Evolutionary conservation across 805 yeast species (phyloP), one percentile per base, ranked within the genome.

Genomic region (Yarrowia sp.): DNA sequence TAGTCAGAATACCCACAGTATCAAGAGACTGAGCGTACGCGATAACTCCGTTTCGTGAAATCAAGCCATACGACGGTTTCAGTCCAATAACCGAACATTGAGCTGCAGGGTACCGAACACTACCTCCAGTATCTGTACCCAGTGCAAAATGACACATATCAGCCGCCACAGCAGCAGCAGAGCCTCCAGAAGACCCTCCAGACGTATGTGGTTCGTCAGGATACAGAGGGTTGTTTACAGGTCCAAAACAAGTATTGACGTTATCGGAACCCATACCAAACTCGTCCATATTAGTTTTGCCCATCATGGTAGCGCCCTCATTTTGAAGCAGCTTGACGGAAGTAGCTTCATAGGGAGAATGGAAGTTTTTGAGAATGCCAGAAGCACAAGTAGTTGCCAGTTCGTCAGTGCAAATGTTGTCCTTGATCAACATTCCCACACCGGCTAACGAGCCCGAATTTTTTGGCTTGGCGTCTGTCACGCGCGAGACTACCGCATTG

Each of bases 91-190:
- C 81, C 1, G 92, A 90, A 69, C 93, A 87, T 74, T 88, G 91
- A 17, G 96, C 87, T 1, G 96, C 96, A 0, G 99, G 99, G 18
- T 90, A 78, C 67, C 99, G 81, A 0, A 95, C 90, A 0, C 98
- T 91, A 0, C 99, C 99, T 5, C 99, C 99, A 0, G 99, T 95
- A 71, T 95, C 99, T 0, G 98, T 89, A 0, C 99, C 99, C 41
- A 95, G 75, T 1, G 96, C 83, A 70, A 89, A 86, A 72, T 88
- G 90, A 38, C 85, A 87, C 67, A 85, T 72, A 1, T 78, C 87
- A 0, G 87, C 83, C 0, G 93, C 87, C 1, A 93, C 97, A 0
- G 96, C 89, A 0, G 96, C 96, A 0, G 98, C 98, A 42, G 95
- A 84, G 0, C 99, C 99, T 17, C 98, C 97, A 7, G 97, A 90